A percentile compares a stretch with the other conserved stretches of the same genome.
Conservation (phyloP, 2,329 filamentous ascomycete species). For the Fusarium buharicum region DNA sequence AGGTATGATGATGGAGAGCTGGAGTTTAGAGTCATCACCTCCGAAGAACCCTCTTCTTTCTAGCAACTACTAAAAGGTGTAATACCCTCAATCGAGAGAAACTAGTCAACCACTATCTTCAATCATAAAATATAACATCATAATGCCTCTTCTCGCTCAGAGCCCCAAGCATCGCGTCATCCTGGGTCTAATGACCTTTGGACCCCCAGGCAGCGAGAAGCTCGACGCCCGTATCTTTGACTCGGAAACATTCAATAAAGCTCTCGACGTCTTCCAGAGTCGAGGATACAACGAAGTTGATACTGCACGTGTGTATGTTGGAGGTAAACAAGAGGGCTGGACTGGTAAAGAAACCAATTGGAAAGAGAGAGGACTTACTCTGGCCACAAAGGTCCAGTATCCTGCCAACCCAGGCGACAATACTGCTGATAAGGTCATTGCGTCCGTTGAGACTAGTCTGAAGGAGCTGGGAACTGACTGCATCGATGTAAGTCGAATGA, state of each 20-base stretch:
- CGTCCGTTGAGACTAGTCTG: conserved; percentile 73
- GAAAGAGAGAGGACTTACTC: conserved; percentile 79
- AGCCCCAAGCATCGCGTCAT: conserved; percentile 73
- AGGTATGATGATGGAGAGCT: conserved; percentile 24
- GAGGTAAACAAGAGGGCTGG: conserved; percentile 79
- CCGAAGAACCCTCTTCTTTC: conserved; percentile 9
- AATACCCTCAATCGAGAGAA: background rate
- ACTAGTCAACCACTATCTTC: background rate
- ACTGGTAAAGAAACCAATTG: conserved; percentile 75
- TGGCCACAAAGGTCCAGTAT: conserved; percentile 82
- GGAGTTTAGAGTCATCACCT: conserved; percentile 39
- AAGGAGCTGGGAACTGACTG: conserved; percentile 77
- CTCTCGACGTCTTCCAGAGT: conserved; percentile 79
- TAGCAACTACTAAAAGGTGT: conserved; percentile 18
- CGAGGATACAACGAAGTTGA: conserved; percentile 87
- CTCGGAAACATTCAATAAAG: conserved; percentile 72
- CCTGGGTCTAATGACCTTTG: conserved; percentile 89
- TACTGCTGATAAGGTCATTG: conserved; percentile 69
- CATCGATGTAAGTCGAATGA: conserved; percentile 67
- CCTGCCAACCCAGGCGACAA: conserved; percentile 69
- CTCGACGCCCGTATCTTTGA: conserved; percentile 77
- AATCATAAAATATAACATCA: conserved; percentile 29
- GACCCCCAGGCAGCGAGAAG: conserved; percentile 64
- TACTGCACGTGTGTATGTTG: conserved; percentile 80
- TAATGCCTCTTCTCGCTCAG: conserved; percentile 60